phyloP scores from a whole-genome alignment of 768 basidiomycete genomes.

The Mycena capillaripes region DNA sequence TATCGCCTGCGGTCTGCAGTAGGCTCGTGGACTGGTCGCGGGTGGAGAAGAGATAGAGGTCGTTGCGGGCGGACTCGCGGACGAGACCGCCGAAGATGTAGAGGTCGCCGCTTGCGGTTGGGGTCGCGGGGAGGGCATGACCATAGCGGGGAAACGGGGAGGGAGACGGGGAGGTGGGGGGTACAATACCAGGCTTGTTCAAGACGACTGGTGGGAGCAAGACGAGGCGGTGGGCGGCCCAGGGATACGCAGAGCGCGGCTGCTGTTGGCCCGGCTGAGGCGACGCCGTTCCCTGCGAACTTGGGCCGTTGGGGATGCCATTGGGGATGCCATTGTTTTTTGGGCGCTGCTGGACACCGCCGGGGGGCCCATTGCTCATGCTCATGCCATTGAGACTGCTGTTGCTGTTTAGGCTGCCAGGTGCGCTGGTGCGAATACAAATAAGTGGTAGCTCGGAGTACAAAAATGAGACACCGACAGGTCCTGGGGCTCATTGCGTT shows the following conservation, averaged over 20 bases:
- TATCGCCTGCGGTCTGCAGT: slow-evolving; percentile 89
- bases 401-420: slow-evolving; percentile 40
- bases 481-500: slow-evolving; percentile 35
- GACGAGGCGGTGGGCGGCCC: slow-evolving; percentile 82
- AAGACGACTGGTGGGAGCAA: slow-evolving; percentile 78
- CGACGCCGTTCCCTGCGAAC: slow-evolving; percentile 19
- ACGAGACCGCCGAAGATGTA: slow-evolving; percentile 98
- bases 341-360: slow-evolving; percentile 24
- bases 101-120: slow-evolving; percentile 88
- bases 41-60: slow-evolving; percentile 91
- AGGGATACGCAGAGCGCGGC: slow-evolving; percentile 80
- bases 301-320: not conserved
- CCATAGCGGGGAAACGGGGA: slow-evolving; percentile 98
- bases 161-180: slow-evolving; percentile 80
- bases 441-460: slow-evolving; percentile 1
- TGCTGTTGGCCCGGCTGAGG: slow-evolving; percentile 38
- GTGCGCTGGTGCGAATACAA: slow-evolving; percentile 34
- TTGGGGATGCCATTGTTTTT: slow-evolving; percentile 1
- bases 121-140: slow-evolving; percentile 87
- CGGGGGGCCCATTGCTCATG: slow-evolving; percentile 1
- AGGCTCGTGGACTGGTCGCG: slow-evolving; percentile 84
- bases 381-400: slow-evolving; percentile 36
- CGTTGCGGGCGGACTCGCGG: slow-evolving; percentile 89
- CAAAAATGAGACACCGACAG: slow-evolving; percentile 39
- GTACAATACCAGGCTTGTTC: slow-evolving; percentile 72